A percentile compares a stretch with the other conserved stretches of the same genome.
phyloP scores from a whole-genome alignment of 805 yeast species.

The Diddensiella caesifluorescens region DNA sequence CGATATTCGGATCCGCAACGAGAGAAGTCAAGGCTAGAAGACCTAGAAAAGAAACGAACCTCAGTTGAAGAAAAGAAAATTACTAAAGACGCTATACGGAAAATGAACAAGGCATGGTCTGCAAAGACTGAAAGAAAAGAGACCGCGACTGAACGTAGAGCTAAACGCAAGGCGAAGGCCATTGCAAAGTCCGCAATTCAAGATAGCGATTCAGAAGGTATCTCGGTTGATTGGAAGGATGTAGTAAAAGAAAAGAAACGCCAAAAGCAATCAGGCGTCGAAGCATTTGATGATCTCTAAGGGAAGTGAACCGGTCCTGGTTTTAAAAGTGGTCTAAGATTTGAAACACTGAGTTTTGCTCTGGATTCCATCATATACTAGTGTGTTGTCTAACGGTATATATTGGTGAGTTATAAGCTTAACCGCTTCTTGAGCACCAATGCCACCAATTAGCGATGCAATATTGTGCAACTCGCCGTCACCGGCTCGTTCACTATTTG shows the following conservation, averaged over 20 bases:
- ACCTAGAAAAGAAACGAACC: constrained; percentile 43
- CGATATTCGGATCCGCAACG: constrained; percentile 57
- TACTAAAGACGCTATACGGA: constrained; percentile 31
- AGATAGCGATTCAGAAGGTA: constrained; percentile 36
- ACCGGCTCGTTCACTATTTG: constrained; percentile 24
- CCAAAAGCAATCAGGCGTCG: constrained; percentile 37
- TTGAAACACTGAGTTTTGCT: constrained; percentile 35
- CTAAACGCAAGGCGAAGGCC: constrained; percentile 58
- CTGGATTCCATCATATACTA: constrained; percentile 67
- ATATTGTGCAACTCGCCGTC: constrained; percentile 51
- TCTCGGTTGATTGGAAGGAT: constrained; percentile 82
- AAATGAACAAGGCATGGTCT: constrained; percentile 72
- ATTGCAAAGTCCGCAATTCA: constrained; percentile 49
- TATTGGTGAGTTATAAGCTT: constrained; percentile 76
- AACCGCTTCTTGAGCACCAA: constrained; percentile 77
- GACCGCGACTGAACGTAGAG: constrained; percentile 54
- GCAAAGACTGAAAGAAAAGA: constrained; percentile 61
- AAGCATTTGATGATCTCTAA: constrained; percentile 26
- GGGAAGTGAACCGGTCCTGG: background rate
- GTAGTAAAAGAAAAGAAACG: constrained; percentile 57
- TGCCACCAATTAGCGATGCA: constrained; percentile 72
- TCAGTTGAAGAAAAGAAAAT: constrained; percentile 28
- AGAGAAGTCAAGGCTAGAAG: constrained; percentile 58
- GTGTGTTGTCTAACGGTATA: constrained; percentile 64
- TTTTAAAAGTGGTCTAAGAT: constrained; percentile 5